phyloP scores from a whole-genome alignment of 495 filamentous ascomycete species.

The Chaetomium cochliodes region DNA sequence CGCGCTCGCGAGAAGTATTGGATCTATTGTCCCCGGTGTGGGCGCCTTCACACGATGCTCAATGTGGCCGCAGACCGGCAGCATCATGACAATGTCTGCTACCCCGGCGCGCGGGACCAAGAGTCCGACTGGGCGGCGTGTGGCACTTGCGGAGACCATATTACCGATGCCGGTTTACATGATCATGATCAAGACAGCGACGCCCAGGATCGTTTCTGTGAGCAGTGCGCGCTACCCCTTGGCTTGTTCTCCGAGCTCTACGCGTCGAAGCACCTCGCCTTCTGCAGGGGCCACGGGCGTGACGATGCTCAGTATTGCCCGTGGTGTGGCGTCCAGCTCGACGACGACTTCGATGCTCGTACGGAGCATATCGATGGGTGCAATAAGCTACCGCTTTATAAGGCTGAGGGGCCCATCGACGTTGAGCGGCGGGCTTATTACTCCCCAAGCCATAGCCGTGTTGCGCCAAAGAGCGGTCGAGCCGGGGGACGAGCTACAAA shows the following conservation, averaged over 20 bases:
- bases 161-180: not conserved
- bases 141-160: conserved; percentile 15
- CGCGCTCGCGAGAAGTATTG: conserved; percentile 8
- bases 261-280: conserved; percentile 10
- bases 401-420: conserved; percentile 1
- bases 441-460: not conserved
- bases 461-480: not conserved
- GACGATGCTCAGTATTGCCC: conserved; percentile 22
- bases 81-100: conserved; percentile 31
- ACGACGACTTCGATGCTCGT: not conserved
- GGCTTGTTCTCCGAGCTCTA: conserved; percentile 9
- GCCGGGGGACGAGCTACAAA: not conserved
- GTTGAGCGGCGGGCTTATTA: not conserved
- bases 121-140: not conserved
- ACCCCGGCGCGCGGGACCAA: conserved; percentile 17
- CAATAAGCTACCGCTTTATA: not conserved
- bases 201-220: conserved; percentile 11
- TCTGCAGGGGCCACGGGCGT: conserved; percentile 18
- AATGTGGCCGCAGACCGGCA: conserved; percentile 20
- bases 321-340: conserved; percentile 21
- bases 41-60: conserved; percentile 27
- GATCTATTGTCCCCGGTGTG: conserved; percentile 32
- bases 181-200: not conserved
- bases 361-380: conserved; percentile 9
- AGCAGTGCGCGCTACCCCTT: conserved; percentile 18